Percentiles rank a stretch among this genome's conserved stretches.
These are phyloP conservation scores for Lepraria neglecta DNA, from an alignment of 495 filamentous ascomycete genomes.

Conservation along the genomic window DNA sequence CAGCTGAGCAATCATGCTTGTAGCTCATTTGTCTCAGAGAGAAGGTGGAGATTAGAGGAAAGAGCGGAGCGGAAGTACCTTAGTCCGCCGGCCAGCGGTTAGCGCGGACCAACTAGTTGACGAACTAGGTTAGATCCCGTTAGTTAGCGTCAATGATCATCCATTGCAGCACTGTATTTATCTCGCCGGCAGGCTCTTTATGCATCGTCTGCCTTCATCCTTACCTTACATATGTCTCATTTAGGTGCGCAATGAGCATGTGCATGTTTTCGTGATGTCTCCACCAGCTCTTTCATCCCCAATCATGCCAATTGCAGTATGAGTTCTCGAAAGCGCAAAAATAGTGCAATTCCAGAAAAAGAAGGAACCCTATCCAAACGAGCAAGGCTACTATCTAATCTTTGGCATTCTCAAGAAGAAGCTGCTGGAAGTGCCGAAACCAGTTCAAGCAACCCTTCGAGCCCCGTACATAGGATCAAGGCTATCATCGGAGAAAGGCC, in stretches of 20 bases:
- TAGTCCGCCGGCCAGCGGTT: constrained; percentile 3
- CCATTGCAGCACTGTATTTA: neutral
- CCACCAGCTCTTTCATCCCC: neutral
- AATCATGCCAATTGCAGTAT: constrained; percentile 24
- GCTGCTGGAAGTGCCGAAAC: neutral
- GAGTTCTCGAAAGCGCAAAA: constrained; percentile 28
- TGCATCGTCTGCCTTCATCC: neutral
- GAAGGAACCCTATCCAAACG: constrained; percentile 18
- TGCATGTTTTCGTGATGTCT: neutral
- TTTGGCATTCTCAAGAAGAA: constrained; percentile 21
- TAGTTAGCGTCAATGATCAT: neutral
- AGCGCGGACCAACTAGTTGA: neutral
- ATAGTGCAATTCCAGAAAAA: constrained; percentile 19
- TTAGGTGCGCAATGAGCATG: neutral
- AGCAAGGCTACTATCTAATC: constrained; percentile 16
- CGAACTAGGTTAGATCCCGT: constrained; percentile 4
- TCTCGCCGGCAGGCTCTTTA: neutral
- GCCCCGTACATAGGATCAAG: constrained; percentile 30
- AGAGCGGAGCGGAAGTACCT: too few relatives aligned
- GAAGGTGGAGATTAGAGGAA: neutral
- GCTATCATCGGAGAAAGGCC: constrained; percentile 38
- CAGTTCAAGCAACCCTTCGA: constrained; percentile 11
- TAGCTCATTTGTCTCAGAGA: neutral
- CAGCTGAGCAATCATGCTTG: too few relatives aligned
- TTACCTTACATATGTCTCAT: neutral